These are phyloP conservation scores for Arthroderma sp. DNA, from an alignment of 2,329 filamentous ascomycete species.

Conservation along the genomic window DNA sequence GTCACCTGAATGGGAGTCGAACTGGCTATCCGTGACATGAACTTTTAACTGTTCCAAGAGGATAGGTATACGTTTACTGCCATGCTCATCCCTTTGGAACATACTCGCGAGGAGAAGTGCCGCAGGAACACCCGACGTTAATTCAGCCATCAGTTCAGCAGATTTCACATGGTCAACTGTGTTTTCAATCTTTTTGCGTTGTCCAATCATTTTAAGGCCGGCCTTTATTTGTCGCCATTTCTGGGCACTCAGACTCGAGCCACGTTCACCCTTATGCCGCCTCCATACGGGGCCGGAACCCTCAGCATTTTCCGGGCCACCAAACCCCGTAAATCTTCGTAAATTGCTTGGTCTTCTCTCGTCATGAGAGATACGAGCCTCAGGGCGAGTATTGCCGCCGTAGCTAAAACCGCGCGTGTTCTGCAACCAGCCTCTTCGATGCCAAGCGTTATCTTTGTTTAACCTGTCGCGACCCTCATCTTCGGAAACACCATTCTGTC, in stretches of 20 bases:
- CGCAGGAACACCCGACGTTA: conserved; percentile 82
- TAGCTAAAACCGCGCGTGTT: conserved; percentile 34
- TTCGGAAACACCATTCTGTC: conserved; percentile 56
- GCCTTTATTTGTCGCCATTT: conserved; percentile 92
- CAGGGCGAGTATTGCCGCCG: conserved; percentile 30
- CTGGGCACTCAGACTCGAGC: conserved; percentile 58
- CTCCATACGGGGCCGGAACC: conserved; percentile 46
- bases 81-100: conserved; percentile 94
- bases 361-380: conserved; percentile 39
- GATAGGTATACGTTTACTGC: conserved; percentile 87
- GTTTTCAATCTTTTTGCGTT: conserved; percentile 64
- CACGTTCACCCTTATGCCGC: conserved; percentile 45
- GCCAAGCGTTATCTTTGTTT: conserved; percentile 42
- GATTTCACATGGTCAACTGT: conserved; percentile 90
- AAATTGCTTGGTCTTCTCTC: conserved; percentile 49
- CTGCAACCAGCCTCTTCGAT: conserved; percentile 46
- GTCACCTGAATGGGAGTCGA: conserved; percentile 43
- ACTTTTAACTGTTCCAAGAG: conserved; percentile 90
- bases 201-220: conserved; percentile 62
- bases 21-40: conserved; percentile 66
- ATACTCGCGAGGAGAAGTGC: conserved; percentile 92
- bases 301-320: conserved; percentile 49
- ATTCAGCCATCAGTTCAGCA: conserved; percentile 87
- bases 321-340: conserved; percentile 50
- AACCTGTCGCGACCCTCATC: conserved; percentile 58